These are phyloP conservation scores for Sporothrix sp. DNA, from an alignment of 2,329 filamentous ascomycete genomes.

Conservation along the genomic window DNA sequence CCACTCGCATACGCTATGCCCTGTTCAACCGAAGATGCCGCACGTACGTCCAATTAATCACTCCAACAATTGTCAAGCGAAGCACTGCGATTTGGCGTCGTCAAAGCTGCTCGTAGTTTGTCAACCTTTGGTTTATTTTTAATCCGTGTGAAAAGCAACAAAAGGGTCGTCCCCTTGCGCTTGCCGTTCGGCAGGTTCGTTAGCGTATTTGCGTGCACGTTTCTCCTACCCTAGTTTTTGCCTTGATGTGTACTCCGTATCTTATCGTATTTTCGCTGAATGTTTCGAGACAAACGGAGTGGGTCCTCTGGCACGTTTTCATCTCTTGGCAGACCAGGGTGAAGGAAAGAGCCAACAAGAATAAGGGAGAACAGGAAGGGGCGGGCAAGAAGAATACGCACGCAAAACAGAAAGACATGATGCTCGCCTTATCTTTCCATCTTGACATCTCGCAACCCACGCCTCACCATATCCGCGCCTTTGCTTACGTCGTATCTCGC, in stretches of 20 bases:
- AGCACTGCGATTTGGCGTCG: neutral
- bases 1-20: neutral
- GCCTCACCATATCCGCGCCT: neutral
- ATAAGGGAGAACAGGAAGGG: slow-evolving; percentile 2
- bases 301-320: slow-evolving; percentile 3
- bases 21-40: neutral
- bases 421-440: neutral
- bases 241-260: too few relatives aligned
- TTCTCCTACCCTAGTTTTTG: neutral
- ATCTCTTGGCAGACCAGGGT: slow-evolving; percentile 5
- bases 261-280: slow-evolving; percentile 5
- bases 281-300: neutral
- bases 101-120: neutral
- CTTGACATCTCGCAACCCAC: too few relatives aligned
- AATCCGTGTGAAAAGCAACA: too few relatives aligned
- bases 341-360: neutral
- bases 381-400: too few relatives aligned
- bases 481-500: too few relatives aligned
- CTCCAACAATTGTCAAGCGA: neutral
- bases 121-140: neutral
- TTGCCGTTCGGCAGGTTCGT: slow-evolving; percentile 1
- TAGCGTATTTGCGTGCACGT: neutral
- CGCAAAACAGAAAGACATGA: neutral
- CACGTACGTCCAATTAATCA: neutral
- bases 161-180: too few relatives aligned